A percentile compares a stretch with the other conserved stretches of the same genome.
phyloP scores from a whole-genome alignment of 2,329 filamentous ascomycete species.

The Aspergillus brasiliensis region DNA sequence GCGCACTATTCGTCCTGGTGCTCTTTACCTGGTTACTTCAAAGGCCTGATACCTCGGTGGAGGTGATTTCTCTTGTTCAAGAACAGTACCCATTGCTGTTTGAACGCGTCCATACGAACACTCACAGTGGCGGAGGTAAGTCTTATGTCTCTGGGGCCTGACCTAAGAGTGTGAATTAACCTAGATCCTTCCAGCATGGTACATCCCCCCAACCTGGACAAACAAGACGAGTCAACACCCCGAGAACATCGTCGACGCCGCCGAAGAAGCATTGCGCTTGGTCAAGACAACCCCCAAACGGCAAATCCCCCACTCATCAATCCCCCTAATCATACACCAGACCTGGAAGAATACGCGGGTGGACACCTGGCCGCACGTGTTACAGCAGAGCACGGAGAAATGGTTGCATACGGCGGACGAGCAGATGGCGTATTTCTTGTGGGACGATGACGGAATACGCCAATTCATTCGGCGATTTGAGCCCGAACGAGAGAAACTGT shows the following conservation, averaged over 20 bases:
- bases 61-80: not conserved
- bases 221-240: not conserved
- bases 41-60: not conserved
- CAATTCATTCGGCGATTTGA: conserved; percentile 31
- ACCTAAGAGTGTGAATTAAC: too few relatives aligned
- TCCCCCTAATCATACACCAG: conserved; percentile 38
- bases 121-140: not conserved
- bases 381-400: conserved; percentile 28
- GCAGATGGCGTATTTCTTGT: conserved; percentile 38
- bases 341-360: conserved; percentile 33
- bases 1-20: not conserved
- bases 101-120: not conserved
- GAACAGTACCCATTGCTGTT: not conserved
- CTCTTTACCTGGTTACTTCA: not conserved
- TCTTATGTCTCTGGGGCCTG: not conserved
- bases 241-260: conserved; percentile 31
- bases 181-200: conserved; percentile 13
- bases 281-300: conserved; percentile 14
- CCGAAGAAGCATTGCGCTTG: conserved; percentile 24
- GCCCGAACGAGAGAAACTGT: conserved; percentile 25
- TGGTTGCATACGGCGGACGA: conserved; percentile 29
- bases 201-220: conserved; percentile 14
- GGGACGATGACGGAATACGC: conserved; percentile 34
- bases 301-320: conserved; percentile 26
- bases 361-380: conserved; percentile 28